Evolutionary conservation across 140 eudicot species (phyloP).

Genomic region (Ambrosia hybrid): DNA sequence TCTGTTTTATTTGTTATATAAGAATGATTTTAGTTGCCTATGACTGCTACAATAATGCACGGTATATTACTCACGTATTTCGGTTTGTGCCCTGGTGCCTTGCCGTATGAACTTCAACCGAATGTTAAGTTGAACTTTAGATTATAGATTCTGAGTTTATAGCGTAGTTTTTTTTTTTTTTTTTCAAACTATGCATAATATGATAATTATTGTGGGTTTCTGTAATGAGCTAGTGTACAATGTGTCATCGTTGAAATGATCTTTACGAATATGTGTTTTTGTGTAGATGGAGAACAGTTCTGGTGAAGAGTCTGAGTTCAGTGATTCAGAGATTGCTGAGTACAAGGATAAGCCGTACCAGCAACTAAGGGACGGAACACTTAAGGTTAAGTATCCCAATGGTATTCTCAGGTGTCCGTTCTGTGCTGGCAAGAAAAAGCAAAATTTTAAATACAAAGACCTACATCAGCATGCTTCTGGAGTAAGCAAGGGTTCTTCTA

Average conservation of each 20-base stretch:
- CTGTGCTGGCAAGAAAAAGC: slow-evolving; percentile 94
- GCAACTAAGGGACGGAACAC: slow-evolving; percentile 51
- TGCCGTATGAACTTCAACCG: background rate
- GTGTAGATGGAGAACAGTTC: slow-evolving; percentile 66
- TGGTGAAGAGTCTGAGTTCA: slow-evolving; percentile 75
- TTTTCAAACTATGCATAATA: background rate
- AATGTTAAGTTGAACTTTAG: slow-evolving; percentile 6
- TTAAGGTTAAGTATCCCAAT: slow-evolving; percentile 56
- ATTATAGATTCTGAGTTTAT: background rate
- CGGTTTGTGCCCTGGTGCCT: background rate
- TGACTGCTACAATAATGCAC: slow-evolving; percentile 4
- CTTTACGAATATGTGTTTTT: background rate
- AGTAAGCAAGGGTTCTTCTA: slow-evolving; percentile 76
- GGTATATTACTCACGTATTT: background rate
- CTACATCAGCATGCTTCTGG: slow-evolving; percentile 87
- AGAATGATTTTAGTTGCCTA: background rate
- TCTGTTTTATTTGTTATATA: background rate
- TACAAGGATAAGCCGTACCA: slow-evolving; percentile 70
- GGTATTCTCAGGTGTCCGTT: slow-evolving; percentile 85
- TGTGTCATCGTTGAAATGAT: background rate
- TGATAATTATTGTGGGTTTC: background rate
- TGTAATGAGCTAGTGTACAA: background rate
- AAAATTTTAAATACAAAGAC: slow-evolving; percentile 76
- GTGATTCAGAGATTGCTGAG: slow-evolving; percentile 79
- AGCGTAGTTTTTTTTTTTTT: no score